Conservation (phyloP, 352 stramenopile genomes). For the Globisporangium canariense region DNA sequence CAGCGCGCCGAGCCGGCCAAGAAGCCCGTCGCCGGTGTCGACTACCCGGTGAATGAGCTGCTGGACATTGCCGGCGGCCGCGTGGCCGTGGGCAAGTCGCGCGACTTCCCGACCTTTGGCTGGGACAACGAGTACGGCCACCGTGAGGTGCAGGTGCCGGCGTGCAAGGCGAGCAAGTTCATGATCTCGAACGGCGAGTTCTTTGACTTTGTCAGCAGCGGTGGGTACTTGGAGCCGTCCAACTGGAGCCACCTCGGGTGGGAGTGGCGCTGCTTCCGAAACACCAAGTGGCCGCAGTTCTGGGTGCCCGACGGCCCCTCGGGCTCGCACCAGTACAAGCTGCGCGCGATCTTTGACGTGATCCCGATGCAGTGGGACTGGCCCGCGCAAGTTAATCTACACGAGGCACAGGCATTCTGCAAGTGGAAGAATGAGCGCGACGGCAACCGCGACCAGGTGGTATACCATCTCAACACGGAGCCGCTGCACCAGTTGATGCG, state of each 20-base stretch:
- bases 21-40: constrained; percentile 60
- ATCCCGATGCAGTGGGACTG: constrained; percentile 94
- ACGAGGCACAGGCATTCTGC: constrained; percentile 93
- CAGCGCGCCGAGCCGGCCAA: constrained; percentile 26
- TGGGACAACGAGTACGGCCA: constrained; percentile 98
- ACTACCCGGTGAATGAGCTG: constrained; percentile 91
- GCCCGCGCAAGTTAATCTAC: constrained; percentile 95
- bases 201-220: constrained; percentile 92
- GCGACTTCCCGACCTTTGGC: constrained; percentile 91
- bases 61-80: constrained; percentile 61
- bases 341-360: constrained; percentile 91
- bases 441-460: constrained; percentile 54
- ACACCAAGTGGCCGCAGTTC: constrained; percentile 96
- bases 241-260: constrained; percentile 93
- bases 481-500: constrained; percentile 91
- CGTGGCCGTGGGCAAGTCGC: constrained; percentile 89
- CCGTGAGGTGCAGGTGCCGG: constrained; percentile 79
- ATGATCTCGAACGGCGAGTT: constrained; percentile 97
- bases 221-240: constrained; percentile 89
- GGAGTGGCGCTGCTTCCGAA: constrained; percentile 94
- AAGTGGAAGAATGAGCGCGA: constrained; percentile 81
- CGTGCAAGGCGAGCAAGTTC: constrained; percentile 88
- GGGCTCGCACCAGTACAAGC: constrained; percentile 92
- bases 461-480: constrained; percentile 91
- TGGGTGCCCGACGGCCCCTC: constrained; percentile 91